These are phyloP conservation scores for Neonectria hederae DNA, from an alignment of 2,329 filamentous ascomycete species.

Conservation along the genomic window DNA sequence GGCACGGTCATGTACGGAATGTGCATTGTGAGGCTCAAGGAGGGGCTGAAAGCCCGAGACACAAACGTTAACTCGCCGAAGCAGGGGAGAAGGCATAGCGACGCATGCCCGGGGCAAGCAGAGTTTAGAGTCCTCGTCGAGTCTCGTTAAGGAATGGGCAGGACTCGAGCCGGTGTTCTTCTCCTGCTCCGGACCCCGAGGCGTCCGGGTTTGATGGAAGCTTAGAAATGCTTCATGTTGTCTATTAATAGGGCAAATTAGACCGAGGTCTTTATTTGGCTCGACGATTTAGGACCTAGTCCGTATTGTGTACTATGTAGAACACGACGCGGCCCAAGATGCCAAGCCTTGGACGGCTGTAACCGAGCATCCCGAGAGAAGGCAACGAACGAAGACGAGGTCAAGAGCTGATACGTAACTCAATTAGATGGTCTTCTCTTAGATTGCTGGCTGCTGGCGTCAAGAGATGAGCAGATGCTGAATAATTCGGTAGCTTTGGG, in stretches of 20 bases:
- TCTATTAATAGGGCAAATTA: conserved; percentile 2
- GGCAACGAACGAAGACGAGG: background rate
- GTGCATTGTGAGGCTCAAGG: background rate
- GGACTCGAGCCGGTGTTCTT: background rate
- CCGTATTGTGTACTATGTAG: background rate
- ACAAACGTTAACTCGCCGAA: background rate
- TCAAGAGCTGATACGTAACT: background rate
- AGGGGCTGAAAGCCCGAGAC: background rate
- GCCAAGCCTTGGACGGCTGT: background rate
- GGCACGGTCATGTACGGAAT: background rate
- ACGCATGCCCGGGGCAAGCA: background rate
- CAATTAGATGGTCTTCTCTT: background rate
- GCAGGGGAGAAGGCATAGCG: background rate
- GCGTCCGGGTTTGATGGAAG: background rate
- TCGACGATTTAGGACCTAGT: background rate
- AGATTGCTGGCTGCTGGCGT: background rate
- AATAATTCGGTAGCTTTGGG: background rate
- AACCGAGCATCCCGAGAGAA: conserved; percentile 11
- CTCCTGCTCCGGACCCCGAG: background rate
- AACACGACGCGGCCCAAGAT: conserved; percentile 6
- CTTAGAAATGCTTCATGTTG: background rate
- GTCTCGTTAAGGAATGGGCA: background rate
- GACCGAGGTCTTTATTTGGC: background rate
- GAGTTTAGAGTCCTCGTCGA: background rate
- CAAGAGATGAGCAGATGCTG: background rate